Conservation (phyloP, 345 rosid genomes). For the Leavenworthia alabamica region DNA sequence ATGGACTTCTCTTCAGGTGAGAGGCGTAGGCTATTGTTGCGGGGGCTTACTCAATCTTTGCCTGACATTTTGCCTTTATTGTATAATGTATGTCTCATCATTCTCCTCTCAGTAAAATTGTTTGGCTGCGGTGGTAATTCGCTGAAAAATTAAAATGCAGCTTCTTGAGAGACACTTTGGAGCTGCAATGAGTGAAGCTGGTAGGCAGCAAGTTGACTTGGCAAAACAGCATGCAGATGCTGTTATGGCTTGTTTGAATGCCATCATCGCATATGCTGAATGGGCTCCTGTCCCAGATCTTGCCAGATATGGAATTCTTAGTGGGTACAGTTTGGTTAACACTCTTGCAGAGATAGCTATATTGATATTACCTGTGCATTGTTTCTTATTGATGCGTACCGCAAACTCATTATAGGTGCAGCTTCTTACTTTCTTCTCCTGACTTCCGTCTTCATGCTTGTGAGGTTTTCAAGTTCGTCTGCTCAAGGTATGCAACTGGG, state of each 20-base stretch:
- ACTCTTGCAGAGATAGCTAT: not conserved
- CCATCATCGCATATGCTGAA: constrained; percentile 86
- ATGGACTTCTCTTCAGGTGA: constrained; percentile 50
- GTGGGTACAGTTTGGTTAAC: constrained; percentile 45
- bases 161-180: constrained; percentile 80
- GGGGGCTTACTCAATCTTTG: constrained; percentile 77
- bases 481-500: constrained; percentile 52
- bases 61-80: constrained; percentile 85
- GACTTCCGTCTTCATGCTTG: constrained; percentile 93
- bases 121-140: constrained; percentile 15
- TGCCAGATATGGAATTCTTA: constrained; percentile 74
- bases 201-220: constrained; percentile 54
- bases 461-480: constrained; percentile 86
- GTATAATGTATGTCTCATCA: constrained; percentile 52
- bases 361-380: not conserved
- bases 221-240: constrained; percentile 88
- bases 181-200: constrained; percentile 59
- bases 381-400: constrained; percentile 4
- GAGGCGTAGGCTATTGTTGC: constrained; percentile 69
- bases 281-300: constrained; percentile 94
- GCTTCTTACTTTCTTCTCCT: constrained; percentile 67
- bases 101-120: not conserved
- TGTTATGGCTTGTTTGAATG: constrained; percentile 73
- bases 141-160: constrained; percentile 37
- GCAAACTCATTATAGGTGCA: constrained; percentile 46